Conservation (phyloP, 2,329 filamentous ascomycete species). For the Paecilomyces sp. region DNA sequence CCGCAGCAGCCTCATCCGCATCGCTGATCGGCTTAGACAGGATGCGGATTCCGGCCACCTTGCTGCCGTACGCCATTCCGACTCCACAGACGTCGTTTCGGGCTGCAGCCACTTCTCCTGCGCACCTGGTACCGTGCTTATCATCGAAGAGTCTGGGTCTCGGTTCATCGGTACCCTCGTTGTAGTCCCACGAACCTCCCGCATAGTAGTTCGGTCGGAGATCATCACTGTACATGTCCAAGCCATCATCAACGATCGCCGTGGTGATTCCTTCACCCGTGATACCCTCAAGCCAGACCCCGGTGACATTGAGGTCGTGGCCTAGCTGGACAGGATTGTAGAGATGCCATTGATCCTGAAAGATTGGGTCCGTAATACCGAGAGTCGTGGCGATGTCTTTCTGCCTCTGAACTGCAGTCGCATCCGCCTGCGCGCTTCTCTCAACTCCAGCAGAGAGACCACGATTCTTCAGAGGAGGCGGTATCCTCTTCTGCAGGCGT, state of each 20-base stretch:
- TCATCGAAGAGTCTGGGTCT: slow-evolving; percentile 79
- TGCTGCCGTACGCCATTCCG: slow-evolving; percentile 90
- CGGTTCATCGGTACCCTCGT: slow-evolving; percentile 72
- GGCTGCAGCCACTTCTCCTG: slow-evolving; percentile 88
- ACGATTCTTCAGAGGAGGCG: slow-evolving; percentile 30
- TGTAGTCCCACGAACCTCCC: slow-evolving; percentile 91
- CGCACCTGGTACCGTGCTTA: slow-evolving; percentile 85
- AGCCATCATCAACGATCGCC: slow-evolving; percentile 89
- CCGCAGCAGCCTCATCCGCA: slow-evolving; percentile 80
- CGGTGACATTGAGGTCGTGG: slow-evolving; percentile 95
- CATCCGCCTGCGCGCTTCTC: slow-evolving; percentile 15
- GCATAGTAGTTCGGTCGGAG: slow-evolving; percentile 91
- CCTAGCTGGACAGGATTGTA: slow-evolving; percentile 74
- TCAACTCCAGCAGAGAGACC: slow-evolving; percentile 28
- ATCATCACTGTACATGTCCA: slow-evolving; percentile 94
- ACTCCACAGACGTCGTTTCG: slow-evolving; percentile 89
- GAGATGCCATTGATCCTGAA: slow-evolving; percentile 91
- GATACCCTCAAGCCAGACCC: slow-evolving; percentile 81
- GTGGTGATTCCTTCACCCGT: slow-evolving; percentile 85
- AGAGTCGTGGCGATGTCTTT: slow-evolving; percentile 57
- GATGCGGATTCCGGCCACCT: slow-evolving; percentile 86
- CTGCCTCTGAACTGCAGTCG: slow-evolving; percentile 51
- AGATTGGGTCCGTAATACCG: slow-evolving; percentile 83
- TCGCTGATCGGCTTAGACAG: slow-evolving; percentile 86
- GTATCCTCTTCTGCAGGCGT: slow-evolving; percentile 53